Conservation (phyloP, 2,329 filamentous ascomycete genomes). For the Fusarium staphyleae region DNA sequence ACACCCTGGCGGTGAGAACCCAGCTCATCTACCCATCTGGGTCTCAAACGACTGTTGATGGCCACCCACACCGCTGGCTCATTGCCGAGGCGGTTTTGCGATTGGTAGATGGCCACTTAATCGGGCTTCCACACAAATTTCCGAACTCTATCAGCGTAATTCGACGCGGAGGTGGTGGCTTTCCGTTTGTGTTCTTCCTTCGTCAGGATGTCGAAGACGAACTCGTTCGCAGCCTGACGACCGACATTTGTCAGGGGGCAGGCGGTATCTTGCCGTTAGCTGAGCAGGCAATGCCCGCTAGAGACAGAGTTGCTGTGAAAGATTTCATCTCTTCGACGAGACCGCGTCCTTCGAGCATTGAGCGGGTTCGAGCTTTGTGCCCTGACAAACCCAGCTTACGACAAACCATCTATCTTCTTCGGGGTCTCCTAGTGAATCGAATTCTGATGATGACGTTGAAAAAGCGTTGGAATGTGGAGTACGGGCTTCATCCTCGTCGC, state of each 20-base stretch:
- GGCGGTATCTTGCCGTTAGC: constrained; percentile 36
- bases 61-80: constrained; percentile 61
- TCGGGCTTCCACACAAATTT: constrained; percentile 48
- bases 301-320: constrained; percentile 39
- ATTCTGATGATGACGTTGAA: constrained; percentile 66
- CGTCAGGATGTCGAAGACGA: constrained; percentile 55
- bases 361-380: constrained; percentile 24
- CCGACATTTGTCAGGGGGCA: constrained; percentile 31
- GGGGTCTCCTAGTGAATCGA: constrained; percentile 67
- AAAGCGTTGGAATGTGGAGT: constrained; percentile 73
- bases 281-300: constrained; percentile 21
- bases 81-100: constrained; percentile 51
- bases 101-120: constrained; percentile 51
- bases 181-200: constrained; percentile 63
- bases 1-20: constrained; percentile 61
- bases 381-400: constrained; percentile 34
- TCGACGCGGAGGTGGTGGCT: constrained; percentile 24
- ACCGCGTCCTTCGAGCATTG: constrained; percentile 14
- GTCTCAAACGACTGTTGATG: constrained; percentile 57
- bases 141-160: constrained; percentile 48
- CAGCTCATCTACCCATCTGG: constrained; percentile 67
- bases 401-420: constrained; percentile 59
- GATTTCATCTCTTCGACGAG: constrained; percentile 32
- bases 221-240: constrained; percentile 41
- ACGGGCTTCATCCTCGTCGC: constrained; percentile 63